phyloP scores from a whole-genome alignment of 225 moss, liverwort and hornwort species.

The Ulota crispa region DNA sequence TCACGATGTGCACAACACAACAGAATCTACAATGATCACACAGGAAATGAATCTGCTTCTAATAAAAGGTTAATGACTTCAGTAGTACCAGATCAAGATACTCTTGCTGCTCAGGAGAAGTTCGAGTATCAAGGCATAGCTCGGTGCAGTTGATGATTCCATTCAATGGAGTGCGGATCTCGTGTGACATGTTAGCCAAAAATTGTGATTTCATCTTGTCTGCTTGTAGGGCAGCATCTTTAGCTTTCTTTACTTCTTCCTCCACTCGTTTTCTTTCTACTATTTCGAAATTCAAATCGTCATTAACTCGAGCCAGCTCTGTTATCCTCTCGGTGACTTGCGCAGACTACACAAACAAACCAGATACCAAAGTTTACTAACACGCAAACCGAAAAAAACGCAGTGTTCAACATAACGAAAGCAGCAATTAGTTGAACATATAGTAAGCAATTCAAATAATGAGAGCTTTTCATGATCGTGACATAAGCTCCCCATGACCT shows the following conservation, averaged over 20 bases:
- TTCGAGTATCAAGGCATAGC: conserved; percentile 61
- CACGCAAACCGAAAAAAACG: not conserved
- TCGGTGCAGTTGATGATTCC: conserved; percentile 73
- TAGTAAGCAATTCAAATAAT: not conserved
- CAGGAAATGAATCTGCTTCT: not conserved
- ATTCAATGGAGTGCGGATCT: conserved; percentile 67
- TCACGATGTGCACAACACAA: not conserved
- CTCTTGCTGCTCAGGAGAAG: conserved; percentile 70
- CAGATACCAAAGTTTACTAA: conserved; percentile 15
- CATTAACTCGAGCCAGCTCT: conserved; percentile 52
- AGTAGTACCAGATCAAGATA: conserved; percentile 61
- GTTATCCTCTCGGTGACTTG: conserved; percentile 46
- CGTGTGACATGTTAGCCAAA: conserved; percentile 68
- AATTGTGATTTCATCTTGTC: conserved; percentile 69
- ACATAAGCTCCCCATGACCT: not conserved
- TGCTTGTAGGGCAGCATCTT: conserved; percentile 59
- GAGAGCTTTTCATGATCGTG: not conserved
- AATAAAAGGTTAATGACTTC: not conserved
- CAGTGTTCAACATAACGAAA: not conserved
- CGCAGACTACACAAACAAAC: conserved; percentile 38
- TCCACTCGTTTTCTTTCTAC: conserved; percentile 57
- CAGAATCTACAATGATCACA: not conserved
- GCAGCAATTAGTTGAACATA: not conserved
- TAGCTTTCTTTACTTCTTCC: conserved; percentile 63
- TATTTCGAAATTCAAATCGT: conserved; percentile 42